Conservation (phyloP, 176 grass and related monocot species). For the Eragrostis nindensis region DNA sequence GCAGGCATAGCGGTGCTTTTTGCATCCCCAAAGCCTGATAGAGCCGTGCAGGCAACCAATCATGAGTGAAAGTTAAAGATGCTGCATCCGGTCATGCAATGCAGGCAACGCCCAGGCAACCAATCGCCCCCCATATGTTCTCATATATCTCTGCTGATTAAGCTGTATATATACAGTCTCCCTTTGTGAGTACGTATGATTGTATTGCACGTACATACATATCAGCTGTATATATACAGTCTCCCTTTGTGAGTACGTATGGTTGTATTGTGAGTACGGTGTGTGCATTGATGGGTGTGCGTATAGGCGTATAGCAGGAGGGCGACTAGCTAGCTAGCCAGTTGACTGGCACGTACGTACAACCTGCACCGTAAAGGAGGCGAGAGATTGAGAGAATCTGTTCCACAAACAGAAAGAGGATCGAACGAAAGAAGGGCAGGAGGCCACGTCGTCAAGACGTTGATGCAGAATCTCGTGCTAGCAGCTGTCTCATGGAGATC, state of each 20-base stretch:
- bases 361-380: background rate
- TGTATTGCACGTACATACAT: background rate
- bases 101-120: too few relatives aligned
- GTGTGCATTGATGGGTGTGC: background rate
- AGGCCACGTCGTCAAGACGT: slow-evolving; percentile 43
- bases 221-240: too few relatives aligned
- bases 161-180: too few relatives aligned
- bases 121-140: too few relatives aligned
- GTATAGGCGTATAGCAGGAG: background rate
- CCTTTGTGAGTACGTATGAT: background rate
- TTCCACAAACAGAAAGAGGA: slow-evolving; percentile 37
- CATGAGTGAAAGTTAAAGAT: too few relatives aligned
- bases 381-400: slow-evolving; percentile 23
- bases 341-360: background rate
- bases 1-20: too few relatives aligned
- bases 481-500: slow-evolving; percentile 19
- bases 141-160: too few relatives aligned
- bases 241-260: too few relatives aligned
- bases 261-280: too few relatives aligned
- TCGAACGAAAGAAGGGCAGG: slow-evolving; percentile 38
- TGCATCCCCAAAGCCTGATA: too few relatives aligned
- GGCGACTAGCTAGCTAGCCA: background rate
- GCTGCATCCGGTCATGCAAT: too few relatives aligned
- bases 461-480: slow-evolving; percentile 38
- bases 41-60: too few relatives aligned